Conservation (phyloP, 257 asterid genomes). For the Solanum corneliomulleri region DNA sequence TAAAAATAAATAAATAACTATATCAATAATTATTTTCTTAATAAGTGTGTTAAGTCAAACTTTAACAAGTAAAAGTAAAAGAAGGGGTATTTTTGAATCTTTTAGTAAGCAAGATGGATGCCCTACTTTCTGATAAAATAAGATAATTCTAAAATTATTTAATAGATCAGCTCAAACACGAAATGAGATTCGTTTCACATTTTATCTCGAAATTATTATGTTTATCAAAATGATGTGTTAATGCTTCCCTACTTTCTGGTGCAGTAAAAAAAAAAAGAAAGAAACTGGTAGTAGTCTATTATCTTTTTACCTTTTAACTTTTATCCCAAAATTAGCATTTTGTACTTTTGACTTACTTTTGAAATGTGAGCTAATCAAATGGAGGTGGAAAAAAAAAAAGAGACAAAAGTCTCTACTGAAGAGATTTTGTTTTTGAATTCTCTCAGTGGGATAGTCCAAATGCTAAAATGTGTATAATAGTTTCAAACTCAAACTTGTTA, state of each 20-base stretch:
- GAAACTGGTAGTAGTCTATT: not conserved
- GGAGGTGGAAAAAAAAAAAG: not conserved
- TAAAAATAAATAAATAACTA: too few species aligned
- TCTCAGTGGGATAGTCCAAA: not conserved
- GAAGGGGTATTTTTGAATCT: fast-evolving
- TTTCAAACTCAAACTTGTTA: not conserved
- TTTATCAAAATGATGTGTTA: not conserved
- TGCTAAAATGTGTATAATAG: not conserved
- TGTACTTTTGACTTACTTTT: not conserved
- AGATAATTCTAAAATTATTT: too few species aligned
- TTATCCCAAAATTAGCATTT: not conserved
- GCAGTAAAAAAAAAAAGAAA: not conserved
- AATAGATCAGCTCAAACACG: not conserved
- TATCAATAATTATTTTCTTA: too few species aligned
- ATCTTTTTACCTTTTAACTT: not conserved
- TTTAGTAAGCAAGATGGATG: not conserved
- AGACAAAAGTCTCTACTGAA: not conserved
- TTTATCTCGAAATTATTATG: too few species aligned
- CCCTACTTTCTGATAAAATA: fast-evolving
- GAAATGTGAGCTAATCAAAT: not conserved
- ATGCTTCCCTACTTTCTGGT: not conserved
- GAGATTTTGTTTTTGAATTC: not conserved
- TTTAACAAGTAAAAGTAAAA: too few species aligned
- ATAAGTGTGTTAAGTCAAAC: too few species aligned
- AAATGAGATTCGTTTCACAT: too few species aligned